Percentiles rank a stretch among this genome's conserved stretches.
Conservation (phyloP, 2,329 filamentous ascomycete genomes). For the Fusarium compactum region DNA sequence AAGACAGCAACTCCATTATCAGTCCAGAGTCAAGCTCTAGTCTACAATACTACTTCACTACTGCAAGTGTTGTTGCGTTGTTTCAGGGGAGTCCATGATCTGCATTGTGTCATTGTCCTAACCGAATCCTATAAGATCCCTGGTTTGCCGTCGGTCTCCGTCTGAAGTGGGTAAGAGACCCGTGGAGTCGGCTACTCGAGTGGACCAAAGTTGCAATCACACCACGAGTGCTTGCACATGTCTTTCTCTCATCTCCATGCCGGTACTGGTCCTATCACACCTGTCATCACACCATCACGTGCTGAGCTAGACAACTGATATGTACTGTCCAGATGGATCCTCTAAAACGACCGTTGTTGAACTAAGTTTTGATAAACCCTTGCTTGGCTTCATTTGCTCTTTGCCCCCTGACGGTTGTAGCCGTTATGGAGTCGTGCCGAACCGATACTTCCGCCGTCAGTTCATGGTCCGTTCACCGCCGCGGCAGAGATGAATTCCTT, state of each 20-base stretch:
- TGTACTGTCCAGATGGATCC: background rate
- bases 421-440: conserved; percentile 27
- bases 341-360: background rate
- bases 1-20: background rate
- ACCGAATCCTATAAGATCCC: background rate
- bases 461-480: conserved; percentile 28
- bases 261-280: conserved; percentile 16
- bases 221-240: background rate
- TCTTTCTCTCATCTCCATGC: background rate
- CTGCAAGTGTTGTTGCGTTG: conserved; percentile 2
- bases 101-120: conserved; percentile 17
- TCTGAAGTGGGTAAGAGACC: conserved; percentile 13
- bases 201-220: background rate
- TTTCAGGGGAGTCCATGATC: conserved; percentile 17
- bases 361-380: conserved; percentile 1
- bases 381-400: conserved; percentile 1
- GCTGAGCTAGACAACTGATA: conserved; percentile 1
- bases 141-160: background rate
- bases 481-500: conserved; percentile 11
- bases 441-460: conserved; percentile 15
- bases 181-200: background rate
- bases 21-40: background rate
- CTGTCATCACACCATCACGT: background rate
- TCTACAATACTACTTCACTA: background rate
- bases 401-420: conserved; percentile 15